A percentile compares a stretch with the other conserved stretches of the same genome.
These are phyloP conservation scores for Achaetomiella virescens DNA, from an alignment of 495 filamentous ascomycete genomes.

Conservation along the genomic window DNA sequence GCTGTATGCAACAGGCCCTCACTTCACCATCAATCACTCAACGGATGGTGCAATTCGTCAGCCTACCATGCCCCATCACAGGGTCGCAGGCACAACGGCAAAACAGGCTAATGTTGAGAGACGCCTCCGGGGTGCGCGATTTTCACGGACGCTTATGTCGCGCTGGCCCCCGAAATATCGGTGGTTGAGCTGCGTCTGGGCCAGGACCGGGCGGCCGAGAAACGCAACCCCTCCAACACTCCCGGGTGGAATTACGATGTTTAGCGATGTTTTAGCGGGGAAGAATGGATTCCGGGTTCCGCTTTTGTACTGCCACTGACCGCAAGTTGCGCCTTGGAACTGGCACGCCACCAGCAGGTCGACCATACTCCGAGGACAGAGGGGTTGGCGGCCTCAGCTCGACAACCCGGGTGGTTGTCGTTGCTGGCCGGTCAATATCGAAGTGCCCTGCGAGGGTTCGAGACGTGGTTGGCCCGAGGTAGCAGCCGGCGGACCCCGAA, in stretches of 20 bases:
- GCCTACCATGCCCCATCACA: not conserved
- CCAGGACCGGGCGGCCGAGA: not conserved
- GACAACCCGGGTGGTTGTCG: constrained; percentile 2
- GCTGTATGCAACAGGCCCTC: too few species aligned
- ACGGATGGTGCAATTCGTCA: not conserved
- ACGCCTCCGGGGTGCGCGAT: constrained; percentile 21
- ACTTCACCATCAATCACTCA: not conserved
- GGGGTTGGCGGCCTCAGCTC: constrained; percentile 10
- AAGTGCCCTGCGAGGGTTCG: not conserved
- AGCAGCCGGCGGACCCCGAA: not conserved
- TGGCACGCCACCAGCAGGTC: constrained; percentile 2
- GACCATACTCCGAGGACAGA: not conserved
- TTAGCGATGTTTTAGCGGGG: not conserved
- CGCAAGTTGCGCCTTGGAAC: constrained; percentile 17
- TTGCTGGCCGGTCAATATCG: not conserved
- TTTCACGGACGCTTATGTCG: constrained; percentile 15
- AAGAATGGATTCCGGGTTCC: constrained; percentile 4
- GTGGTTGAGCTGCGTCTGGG: constrained; percentile 2
- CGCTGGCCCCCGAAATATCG: not conserved
- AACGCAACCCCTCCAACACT: not conserved
- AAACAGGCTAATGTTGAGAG: constrained; percentile 20
- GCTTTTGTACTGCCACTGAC: constrained; percentile 9
- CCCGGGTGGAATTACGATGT: constrained; percentile 1
- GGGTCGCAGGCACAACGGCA: not conserved
- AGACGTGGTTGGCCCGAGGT: not conserved